Base-by-base conservation (phyloP, 208 protist genomes). In the Acanthamoeba lenticulata region DNA sequence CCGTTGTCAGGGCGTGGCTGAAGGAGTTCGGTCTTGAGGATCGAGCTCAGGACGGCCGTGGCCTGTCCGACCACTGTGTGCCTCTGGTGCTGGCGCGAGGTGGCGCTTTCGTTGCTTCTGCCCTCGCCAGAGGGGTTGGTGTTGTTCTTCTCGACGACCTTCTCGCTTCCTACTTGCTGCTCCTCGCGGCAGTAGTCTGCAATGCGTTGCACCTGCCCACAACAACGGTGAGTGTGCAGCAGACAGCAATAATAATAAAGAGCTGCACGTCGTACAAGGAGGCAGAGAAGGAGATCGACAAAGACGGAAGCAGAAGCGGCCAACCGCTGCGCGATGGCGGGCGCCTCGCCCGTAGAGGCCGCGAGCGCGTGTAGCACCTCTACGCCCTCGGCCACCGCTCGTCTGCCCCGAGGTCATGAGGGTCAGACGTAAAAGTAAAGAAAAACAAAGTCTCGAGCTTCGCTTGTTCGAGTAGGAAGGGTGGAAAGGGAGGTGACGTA, bases 271-370 rank as follows among this genome's bases (percentile, higher is more conserved):
- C 7, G 34, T 83, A 83, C 72, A 40, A 83, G 72, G 9, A 83
- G 72, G 38, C 72, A 83, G 6, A 83, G 72, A 17, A 83, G 72
- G 17, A 83, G 72, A 32, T 83, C 72, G 27, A 83, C 42, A n/a
- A 83, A 83, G 40, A 40, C 40, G 19, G 11, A 13, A 21, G 72
- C 72, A 9, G 72, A 83, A 24, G 42, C 17, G 36, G 42, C 72
- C 38, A 83, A 52, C 40, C 38, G 15, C 72, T 83, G 34, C 21
- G 40, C 72, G 40, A 83, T 21, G 6, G 72, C 44, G 4, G 72
- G 42, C 19, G 49, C 42, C 72, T 83, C 72, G 38, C 29, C 72
- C 2, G 72, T 40, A 7, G 42, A 27, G 2, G 42, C 29, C 27
- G 29, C 36, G 17, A 83, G 11, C 40, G 72, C 72, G 72, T 49